Evolutionary conservation across 371 early-diverging fungal genomes (phyloP), one percentile per base, ranked within the genome.

Genomic region (Mortierella sp.): DNA sequence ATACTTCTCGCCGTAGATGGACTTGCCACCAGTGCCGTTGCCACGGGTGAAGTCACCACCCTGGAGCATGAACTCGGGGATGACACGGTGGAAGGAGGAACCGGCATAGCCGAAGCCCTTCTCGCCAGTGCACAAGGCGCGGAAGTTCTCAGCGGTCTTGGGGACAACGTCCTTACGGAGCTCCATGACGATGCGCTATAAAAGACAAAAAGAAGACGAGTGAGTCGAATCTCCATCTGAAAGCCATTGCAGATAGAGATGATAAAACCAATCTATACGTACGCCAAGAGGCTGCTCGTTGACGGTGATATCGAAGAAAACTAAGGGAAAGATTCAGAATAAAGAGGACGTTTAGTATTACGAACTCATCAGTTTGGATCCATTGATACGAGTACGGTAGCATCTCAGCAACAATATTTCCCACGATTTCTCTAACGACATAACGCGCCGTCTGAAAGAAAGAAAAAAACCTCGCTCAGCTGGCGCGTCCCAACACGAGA

Each of bases 31-130:
- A 30, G 99, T 98, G 70, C 99, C 99, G 89, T 99, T 89, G 81
- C 85, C 84, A 70, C 84, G 82, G 82, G 93, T 92, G 84, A 99
- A 91, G 86, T 99, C 99, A 69, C 99, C 99, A 67, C 99, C 99
- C 83, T 99, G 99, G 50, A 99, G 88, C 98, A 99, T 99, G 87
- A 99, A 99, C 23, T 94, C 78, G 78, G 89, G 72, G 84, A 96
- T 96, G 62, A 97, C 88, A 68, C 98, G 89, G 87, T 98, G 99
- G 91, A 99, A 98, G 41, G 76, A 80, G 80, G 89, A 89, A 70
- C 89, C 92, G 82, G 94, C 93, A 86, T 96, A 99, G 52, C 96
- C 95, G 83, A 71, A 88, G 56, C 85, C 94, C 81, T 82, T 85
- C 84, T 75, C 85, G 62, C 82, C 89, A 72, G 73, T 83, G 79